Base-by-base conservation (phyloP, 495 filamentous ascomycete species). In the Viridothelium virens region DNA sequence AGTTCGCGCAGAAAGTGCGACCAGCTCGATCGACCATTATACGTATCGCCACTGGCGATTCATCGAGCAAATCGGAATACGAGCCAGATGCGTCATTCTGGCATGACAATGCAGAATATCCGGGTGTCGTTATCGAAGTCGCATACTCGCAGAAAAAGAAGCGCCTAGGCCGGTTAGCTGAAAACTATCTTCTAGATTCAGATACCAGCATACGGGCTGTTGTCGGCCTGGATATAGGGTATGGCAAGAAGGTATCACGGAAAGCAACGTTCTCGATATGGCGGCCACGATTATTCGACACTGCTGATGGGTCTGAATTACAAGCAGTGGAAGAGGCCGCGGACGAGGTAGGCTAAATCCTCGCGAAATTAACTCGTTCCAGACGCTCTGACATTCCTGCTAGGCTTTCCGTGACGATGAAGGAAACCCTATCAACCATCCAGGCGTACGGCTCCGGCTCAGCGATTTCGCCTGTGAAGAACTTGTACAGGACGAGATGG, bases 121-220 rank as follows among this genome's bases (percentile, higher is more conserved):
- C 71, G 44, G 71, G 74, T 41, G 71, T 77, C 37, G 68, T 76
- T 36, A 71, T 76, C 48, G 74, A 78, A 70, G 69, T 76, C 36
- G 72, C 74, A 67, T 76, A 78, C 70, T 74, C 72, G 41, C 71
- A 75, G 69, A 76, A 75, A 67, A 66, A 63, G 61, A 74, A 75
- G 66, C 62, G 37, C 61, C 53, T 75, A 68, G 18, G 61, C 34
- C 66, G 70, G 70, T 67, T 78, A 50, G 74, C 71, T 18, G 72
- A 74, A 67, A 71, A 76, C 38, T 76, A 77, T 63, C 69, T 77
- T 61, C 65, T 75, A 33, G 65, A 71, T 66, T 71, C 72, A 37
- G 63, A 75, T 65, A 67, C 66, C 36, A 73, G 68, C 65, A 67
- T 77, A 44, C 74, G 69, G 37, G 71, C 67, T 62, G 74, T 77